Base-by-base conservation (phyloP, 2,329 filamentous ascomycete genomes). In the Colletotrichum ledebouriae region DNA sequence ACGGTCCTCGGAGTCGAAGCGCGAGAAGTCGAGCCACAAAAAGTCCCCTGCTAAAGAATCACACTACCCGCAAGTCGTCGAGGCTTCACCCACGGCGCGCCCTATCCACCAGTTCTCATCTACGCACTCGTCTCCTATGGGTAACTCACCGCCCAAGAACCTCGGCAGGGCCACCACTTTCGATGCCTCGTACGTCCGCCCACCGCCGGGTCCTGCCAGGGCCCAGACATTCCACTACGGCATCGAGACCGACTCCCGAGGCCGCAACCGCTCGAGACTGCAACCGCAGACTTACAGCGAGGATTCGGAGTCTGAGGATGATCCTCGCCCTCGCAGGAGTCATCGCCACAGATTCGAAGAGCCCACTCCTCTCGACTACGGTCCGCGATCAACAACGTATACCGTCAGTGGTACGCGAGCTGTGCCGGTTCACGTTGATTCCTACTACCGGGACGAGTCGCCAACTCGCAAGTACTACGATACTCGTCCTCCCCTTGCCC, bases 231-330 rank as follows among this genome's bases (percentile, higher is more conserved):
- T 75, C 57, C 74, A 73, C 42, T 75, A 75, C 50, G 69, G 46
- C 22, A 44, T 12, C 22, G 53, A 62, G 11, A 34, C 69, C 2
- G 74, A 77, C 10, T 70, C 73, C 6, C 79, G 79, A 5, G 80
- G 80, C 7, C 80, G 80, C 29, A 73, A 73, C 34, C 79, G 80
- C 15, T 80, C 78, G 11, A 77, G 77, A 50, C 71, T 76, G 71
- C 77, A 81, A 7, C 34, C 80, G 6, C 80, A 82, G 67, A 37
- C 49, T 6, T 73, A 76, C 22, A 72, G 74, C 10, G 76, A 76
- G 3, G 76, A 79, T 4, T 75, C 70, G 3, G 80, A 81, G 5
- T 76, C 74, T 0, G 78, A 80, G 12, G 79, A 80, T 1, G 74
- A 76, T 1, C 72, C 72, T 4, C 67, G 71, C 9, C 73, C 78